Evolutionary conservation across 768 basidiomycete species (phyloP).

Genomic region (Harrya chromipes): DNA sequence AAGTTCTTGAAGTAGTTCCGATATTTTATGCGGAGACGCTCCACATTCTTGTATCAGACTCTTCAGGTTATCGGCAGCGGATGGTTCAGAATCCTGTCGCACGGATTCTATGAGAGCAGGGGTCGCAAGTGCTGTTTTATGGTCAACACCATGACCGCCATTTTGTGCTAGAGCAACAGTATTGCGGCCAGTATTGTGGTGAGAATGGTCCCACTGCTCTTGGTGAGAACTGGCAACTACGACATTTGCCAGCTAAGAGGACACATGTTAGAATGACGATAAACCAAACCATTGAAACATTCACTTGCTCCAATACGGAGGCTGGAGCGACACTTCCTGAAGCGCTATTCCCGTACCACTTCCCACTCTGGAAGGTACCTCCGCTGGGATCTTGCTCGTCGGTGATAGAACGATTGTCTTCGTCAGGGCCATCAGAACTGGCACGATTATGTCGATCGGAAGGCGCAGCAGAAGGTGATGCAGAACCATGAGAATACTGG

Average conservation of each 20-base stretch:
- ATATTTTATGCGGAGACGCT: slow-evolving; percentile 85
- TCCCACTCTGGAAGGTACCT: slow-evolving; percentile 78
- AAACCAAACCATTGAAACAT: slow-evolving; percentile 21
- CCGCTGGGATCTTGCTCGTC: slow-evolving; percentile 76
- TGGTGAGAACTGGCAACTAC: slow-evolving; percentile 41
- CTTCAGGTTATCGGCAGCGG: slow-evolving; percentile 79
- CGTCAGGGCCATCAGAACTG: slow-evolving; percentile 50
- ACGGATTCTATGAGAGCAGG: slow-evolving; percentile 41
- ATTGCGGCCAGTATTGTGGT: slow-evolving; percentile 12
- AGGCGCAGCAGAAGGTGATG: slow-evolving; percentile 32
- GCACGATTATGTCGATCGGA: slow-evolving; percentile 43
- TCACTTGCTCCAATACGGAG: slow-evolving; percentile 76
- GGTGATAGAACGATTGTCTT: slow-evolving; percentile 66
- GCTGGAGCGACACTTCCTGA: slow-evolving; percentile 80
- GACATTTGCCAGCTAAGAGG: slow-evolving; percentile 49
- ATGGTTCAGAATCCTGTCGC: slow-evolving; percentile 39
- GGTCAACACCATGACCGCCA: slow-evolving; percentile 25
- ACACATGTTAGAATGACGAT: slow-evolving; percentile 20
- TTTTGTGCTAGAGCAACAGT: slow-evolving; percentile 16
- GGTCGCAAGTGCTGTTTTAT: slow-evolving; percentile 26
- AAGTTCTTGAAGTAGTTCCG: slow-evolving; percentile 84
- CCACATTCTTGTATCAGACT: slow-evolving; percentile 90
- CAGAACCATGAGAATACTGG: slow-evolving; percentile 55
- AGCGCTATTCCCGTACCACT: slow-evolving; percentile 83
- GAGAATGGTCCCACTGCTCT: slow-evolving; percentile 26